phyloP scores from a whole-genome alignment of 2,329 filamentous ascomycete genomes.

The Apiospora phragmitis region DNA sequence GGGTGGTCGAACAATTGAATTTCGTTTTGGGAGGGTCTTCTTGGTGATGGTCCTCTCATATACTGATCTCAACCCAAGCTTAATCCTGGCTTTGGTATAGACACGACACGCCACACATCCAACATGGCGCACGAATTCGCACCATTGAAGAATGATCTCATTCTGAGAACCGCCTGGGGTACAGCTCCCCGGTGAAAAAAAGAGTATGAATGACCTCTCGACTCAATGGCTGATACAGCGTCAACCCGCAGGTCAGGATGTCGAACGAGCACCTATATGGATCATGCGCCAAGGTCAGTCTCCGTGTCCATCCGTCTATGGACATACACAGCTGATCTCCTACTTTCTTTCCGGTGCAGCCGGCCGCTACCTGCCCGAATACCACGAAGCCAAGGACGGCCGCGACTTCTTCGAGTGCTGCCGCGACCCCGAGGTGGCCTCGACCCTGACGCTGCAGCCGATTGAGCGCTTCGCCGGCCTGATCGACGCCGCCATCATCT shows the following conservation, averaged over 20 bases:
- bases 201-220: neutral
- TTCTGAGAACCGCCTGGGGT: conserved; percentile 90
- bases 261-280: conserved; percentile 95
- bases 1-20: neutral
- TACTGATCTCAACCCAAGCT: neutral
- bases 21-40: neutral
- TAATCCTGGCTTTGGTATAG: neutral
- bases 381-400: conserved; percentile 88
- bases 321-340: conserved; percentile 7
- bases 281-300: conserved; percentile 94
- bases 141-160: conserved; percentile 87
- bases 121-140: conserved; percentile 73
- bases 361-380: conserved; percentile 95
- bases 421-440: conserved; percentile 87
- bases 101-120: conserved; percentile 12
- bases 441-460: conserved; percentile 89
- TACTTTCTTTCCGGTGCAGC: conserved; percentile 50
- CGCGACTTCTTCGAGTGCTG: conserved; percentile 98
- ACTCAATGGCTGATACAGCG: neutral
- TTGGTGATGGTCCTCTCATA: neutral
- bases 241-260: conserved; percentile 68
- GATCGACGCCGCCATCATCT: conserved; percentile 96
- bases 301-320: neutral
- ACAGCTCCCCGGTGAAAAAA: conserved; percentile 24
- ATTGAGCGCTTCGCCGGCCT: conserved; percentile 89